Percentiles rank a stretch among this genome's conserved stretches.
phyloP scores from a whole-genome alignment of 768 basidiomycete genomes.

The Kwoniella botswanensis region DNA sequence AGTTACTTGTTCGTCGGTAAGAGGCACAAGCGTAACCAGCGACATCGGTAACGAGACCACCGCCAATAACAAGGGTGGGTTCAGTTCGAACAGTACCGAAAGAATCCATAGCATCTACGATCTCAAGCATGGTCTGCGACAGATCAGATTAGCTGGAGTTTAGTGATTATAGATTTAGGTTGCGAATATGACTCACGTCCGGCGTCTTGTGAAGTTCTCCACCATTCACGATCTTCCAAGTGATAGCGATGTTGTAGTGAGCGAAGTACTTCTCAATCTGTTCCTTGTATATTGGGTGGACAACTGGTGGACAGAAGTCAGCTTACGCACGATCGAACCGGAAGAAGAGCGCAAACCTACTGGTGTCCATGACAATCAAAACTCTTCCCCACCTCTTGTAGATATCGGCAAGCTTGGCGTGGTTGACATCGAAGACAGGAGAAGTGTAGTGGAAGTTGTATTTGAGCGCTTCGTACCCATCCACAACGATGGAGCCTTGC shows the following conservation, averaged over 20 bases:
- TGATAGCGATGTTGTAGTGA: constrained; percentile 53
- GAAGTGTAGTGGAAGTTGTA: constrained; percentile 57
- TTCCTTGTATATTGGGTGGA: constrained; percentile 53
- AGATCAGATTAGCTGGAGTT: constrained; percentile 1
- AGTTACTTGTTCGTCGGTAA: constrained; percentile 56
- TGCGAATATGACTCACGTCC: constrained; percentile 45
- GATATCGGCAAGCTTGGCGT: constrained; percentile 54
- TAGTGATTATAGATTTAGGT: background rate
- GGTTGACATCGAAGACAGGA: constrained; percentile 54
- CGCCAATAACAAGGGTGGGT: constrained; percentile 57
- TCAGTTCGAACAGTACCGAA: constrained; percentile 59
- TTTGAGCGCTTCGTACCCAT: constrained; percentile 56
- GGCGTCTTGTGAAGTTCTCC: constrained; percentile 60
- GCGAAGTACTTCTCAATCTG: constrained; percentile 56
- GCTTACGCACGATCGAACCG: background rate
- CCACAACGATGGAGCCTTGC: constrained; percentile 48
- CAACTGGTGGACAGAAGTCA: constrained; percentile 27
- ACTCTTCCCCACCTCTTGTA: constrained; percentile 58
- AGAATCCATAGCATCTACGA: constrained; percentile 59
- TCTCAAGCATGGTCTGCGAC: constrained; percentile 55
- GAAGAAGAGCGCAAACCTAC: constrained; percentile 35
- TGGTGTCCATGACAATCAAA: constrained; percentile 57
- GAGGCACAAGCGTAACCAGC: constrained; percentile 57
- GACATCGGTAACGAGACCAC: constrained; percentile 58
- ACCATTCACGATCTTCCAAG: constrained; percentile 58